Base-by-base conservation (phyloP, 371 early-diverging fungal species). In the Mortierella sp. region DNA sequence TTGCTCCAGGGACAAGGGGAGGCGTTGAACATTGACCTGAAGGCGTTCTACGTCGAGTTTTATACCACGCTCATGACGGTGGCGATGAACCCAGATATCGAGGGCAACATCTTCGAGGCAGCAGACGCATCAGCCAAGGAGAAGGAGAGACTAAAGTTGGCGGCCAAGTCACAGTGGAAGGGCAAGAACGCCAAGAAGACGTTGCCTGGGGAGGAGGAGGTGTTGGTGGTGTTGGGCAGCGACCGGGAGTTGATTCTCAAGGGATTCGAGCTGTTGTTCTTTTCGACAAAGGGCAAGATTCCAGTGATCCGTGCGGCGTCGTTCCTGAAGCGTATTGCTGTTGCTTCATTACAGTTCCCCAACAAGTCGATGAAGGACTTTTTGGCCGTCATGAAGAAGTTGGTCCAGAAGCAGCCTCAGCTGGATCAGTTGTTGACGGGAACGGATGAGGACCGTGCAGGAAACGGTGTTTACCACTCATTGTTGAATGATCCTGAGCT, bases 401-500 rank as follows among this genome's bases (percentile, higher is more conserved):
- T 82, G 74, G 78, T 79, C 57, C 88, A 92, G 90, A 93, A 89
- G 87, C 92, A 93, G 53, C 94, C 95, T 3, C 91, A 93, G 50
- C 88, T 98, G 78, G 96, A 96, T 78, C 94, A 94, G 55, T 86
- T 97, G 79, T 85, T 97, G 28, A 94, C 96, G 55, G 93, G 95
- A 19, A 93, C 96, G 67, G 93, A 96, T 31, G 97, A 97, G 82
- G 97, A 96, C 74, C 92, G 94, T 71, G 92, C 94, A 44, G 92
- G 93, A 40, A 92, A 90, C 75, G 98, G 98, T 71, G 89, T 95
- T 14, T 98, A 97, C 85, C 81, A 93, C 67, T 92, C 94, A 24
- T 87, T 92, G n/a, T 81, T 98, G 79, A 94, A 97, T 81, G 98
- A 98, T 79, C 96, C 98, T 2, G 98, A 98, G 76, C 91, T 98